These are phyloP conservation scores for Rhododendron mucronatum DNA, from an alignment of 148 eudicot genomes.

Conservation along the genomic window DNA sequence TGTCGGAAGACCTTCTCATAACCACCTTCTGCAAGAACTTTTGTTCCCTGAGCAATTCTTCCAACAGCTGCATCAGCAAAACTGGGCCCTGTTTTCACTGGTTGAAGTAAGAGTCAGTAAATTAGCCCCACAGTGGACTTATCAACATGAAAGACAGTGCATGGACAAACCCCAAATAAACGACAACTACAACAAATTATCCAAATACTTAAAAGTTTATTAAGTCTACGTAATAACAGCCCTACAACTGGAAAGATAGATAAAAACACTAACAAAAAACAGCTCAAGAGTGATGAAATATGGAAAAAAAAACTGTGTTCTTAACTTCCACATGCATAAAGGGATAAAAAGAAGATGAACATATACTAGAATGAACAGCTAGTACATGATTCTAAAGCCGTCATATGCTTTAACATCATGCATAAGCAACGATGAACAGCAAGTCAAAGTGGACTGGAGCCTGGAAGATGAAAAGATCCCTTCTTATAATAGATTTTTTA, in stretches of 20 bases:
- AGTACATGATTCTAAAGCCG: neutral
- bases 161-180: neutral
- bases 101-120: neutral
- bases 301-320: too few species aligned
- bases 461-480: neutral
- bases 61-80: slow-evolving; percentile 87
- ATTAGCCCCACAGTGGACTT: neutral
- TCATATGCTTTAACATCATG: neutral
- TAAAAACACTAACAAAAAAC: neutral
- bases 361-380: neutral
- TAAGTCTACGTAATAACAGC: neutral
- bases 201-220: neutral
- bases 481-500: neutral
- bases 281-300: neutral
- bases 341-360: neutral
- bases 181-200: neutral
- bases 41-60: slow-evolving; percentile 79
- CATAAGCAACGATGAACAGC: neutral
- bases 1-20: slow-evolving; percentile 82
- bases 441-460: neutral
- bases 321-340: neutral
- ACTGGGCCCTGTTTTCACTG: slow-evolving; percentile 92
- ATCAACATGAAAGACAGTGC: neutral
- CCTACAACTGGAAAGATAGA: neutral
- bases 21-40: slow-evolving; percentile 87